Base-by-base conservation (phyloP, 2,329 filamentous ascomycete species). In the Beauveria asiatica region DNA sequence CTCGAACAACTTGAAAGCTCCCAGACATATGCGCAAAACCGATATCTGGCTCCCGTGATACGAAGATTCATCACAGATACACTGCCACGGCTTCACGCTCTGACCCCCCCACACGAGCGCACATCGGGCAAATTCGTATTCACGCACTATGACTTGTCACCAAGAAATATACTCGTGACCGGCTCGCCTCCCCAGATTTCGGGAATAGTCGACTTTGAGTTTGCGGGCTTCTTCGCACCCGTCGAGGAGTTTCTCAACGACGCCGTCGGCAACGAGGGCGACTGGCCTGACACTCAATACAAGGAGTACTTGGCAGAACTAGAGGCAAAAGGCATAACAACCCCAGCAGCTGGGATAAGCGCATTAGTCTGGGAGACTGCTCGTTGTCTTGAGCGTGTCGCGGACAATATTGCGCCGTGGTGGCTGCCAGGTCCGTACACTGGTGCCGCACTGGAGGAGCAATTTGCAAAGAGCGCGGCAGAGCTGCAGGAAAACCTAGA, bases 161-260 rank as follows among this genome's bases (percentile, higher is more conserved):
- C 66, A 2, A 62, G 66, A 16, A 68, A 68, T 44, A 59, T 67
- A 3, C 64, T 68, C 11, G 45, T 68, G 1, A 30, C 53, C 1
- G 62, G 59, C 0, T 57, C 56, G 5, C 63, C 63, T 1, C 62
- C 62, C 1, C 44, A 42, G 10, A 65, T 68, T 25, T 64, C 62
- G 1, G 66, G 65, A 1, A 62, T 68, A 16, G 63, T 68, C 4
- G 66, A 68, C 48, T 65, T 64, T 61, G 66, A 68, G 49, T 68
- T 66, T 56, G 59, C 66, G 2, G 65, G 66, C 19, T 68, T 67
- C 60, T 67, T 66, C 49, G 41, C 62, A 1, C 62, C 61, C 1
- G 27, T 62, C 1, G 64, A 68, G 17, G 66, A 66, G 50, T 67
- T 67, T 49, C 55, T 62, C 42, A 62, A 62, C 25, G 60, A 62